These are phyloP conservation scores for Oryza brachyantha DNA, from an alignment of 176 grass and related monocot genomes.

Conservation along the genomic window DNA sequence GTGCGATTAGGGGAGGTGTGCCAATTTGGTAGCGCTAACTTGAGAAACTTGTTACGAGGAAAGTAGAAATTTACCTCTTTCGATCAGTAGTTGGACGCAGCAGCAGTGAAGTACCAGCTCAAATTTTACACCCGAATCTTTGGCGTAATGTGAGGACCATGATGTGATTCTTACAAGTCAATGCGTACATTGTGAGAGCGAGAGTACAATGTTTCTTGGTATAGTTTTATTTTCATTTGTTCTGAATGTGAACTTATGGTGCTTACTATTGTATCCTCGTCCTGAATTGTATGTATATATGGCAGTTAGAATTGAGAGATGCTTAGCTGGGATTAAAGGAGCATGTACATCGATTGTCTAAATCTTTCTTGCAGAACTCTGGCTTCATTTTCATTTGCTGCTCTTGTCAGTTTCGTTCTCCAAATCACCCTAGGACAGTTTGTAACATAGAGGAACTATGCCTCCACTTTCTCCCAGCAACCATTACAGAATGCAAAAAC, in stretches of 20 bases:
- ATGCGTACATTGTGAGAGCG: not conserved
- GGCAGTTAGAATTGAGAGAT: not conserved
- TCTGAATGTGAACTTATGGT: not conserved
- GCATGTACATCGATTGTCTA: not conserved
- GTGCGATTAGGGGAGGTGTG: not conserved
- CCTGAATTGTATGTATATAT: not conserved
- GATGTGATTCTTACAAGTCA: not conserved
- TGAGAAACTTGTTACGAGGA: not conserved
- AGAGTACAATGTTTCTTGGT: not conserved
- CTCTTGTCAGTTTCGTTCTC: not conserved
- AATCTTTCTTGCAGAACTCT: conserved; percentile 6
- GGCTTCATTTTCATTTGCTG: not conserved
- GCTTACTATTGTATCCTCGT: not conserved
- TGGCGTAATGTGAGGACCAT: not conserved
- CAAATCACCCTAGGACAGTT: conserved; percentile 6
- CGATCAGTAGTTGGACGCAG: not conserved
- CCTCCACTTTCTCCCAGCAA: not conserved
- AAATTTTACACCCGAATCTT: not conserved
- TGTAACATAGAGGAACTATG: not conserved
- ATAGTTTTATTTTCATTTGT: not conserved
- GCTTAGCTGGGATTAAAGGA: not conserved
- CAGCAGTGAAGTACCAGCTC: not conserved
- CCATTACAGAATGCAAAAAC: not conserved
- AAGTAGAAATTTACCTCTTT: not conserved
- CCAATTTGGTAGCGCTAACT: not conserved